These are phyloP conservation scores for Trametes pubescens DNA, from an alignment of 1,284 basidiomycete species.

Conservation along the genomic window DNA sequence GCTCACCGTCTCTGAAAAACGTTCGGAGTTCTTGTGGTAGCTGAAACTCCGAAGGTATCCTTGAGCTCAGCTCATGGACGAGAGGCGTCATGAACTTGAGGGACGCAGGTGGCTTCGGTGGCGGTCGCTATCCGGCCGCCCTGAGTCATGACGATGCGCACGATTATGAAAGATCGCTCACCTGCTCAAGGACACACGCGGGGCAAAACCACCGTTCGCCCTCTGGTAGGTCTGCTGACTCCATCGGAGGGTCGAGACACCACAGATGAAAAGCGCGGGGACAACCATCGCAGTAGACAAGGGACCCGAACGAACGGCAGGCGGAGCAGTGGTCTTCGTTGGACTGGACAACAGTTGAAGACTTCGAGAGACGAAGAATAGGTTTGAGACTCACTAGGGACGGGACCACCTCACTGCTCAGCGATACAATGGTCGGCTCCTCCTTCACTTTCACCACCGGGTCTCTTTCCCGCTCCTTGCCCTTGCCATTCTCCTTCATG, in stretches of 20 bases:
- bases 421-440: conserved; percentile 57
- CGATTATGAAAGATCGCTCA: conserved; percentile 45
- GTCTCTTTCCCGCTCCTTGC: conserved; percentile 73
- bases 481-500: conserved; percentile 65
- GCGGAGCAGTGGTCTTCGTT: conserved; percentile 97
- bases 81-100: conserved; percentile 68
- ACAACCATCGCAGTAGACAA: conserved; percentile 97
- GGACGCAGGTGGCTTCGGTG: conserved; percentile 65
- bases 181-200: conserved; percentile 73
- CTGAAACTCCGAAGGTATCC: conserved; percentile 85
- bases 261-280: conserved; percentile 95
- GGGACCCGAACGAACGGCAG: conserved; percentile 81
- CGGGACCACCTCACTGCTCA: conserved; percentile 36
- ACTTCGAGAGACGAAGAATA: not conserved
- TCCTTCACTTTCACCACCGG: conserved; percentile 69
- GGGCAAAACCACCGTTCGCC: conserved; percentile 96
- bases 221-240: conserved; percentile 84
- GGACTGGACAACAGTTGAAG: conserved; percentile 52
- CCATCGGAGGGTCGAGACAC: conserved; percentile 96
- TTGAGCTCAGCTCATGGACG: conserved; percentile 68
- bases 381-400: conserved; percentile 38
- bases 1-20: conserved; percentile 87
- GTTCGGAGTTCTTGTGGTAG: conserved; percentile 89
- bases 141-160: conserved; percentile 21
- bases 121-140: conserved; percentile 60